Conservation (phyloP, 768 basidiomycete genomes). For the Baorangia bicolor region DNA sequence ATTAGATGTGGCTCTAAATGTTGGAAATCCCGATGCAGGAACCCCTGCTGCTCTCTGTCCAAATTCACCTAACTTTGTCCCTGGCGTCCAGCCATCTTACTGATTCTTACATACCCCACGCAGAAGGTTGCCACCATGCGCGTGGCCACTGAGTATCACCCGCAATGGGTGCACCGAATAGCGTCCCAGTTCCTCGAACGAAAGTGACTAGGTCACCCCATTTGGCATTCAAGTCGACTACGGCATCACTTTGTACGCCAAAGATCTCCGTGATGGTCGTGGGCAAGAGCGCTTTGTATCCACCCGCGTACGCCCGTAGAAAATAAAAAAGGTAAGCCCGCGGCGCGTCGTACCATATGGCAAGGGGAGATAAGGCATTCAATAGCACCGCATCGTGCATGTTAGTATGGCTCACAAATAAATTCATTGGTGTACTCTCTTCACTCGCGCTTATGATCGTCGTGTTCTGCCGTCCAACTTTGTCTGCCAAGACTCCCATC, state of each 20-base stretch:
- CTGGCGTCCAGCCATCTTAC: no score
- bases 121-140: no score
- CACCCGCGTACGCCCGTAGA: background rate
- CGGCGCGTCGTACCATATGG: background rate
- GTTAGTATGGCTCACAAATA: no score
- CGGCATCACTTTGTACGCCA: background rate
- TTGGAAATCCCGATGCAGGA: no score
- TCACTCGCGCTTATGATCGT: background rate
- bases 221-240: no score
- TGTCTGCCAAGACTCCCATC: conserved; percentile 2
- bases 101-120: no score
- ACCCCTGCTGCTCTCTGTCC: no score
- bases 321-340: background rate
- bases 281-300: background rate
- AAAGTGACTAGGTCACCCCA: background rate
- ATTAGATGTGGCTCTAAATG: no score
- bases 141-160: background rate
- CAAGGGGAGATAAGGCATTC: no score
- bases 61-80: no score
- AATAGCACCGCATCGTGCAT: no score
- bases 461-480: background rate
- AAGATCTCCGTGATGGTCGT: conserved; percentile 8
- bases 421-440: no score
- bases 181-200: background rate
- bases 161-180: background rate